Base-by-base conservation (phyloP, 2,329 filamentous ascomycete species). In the Tolypocladium tundrense region DNA sequence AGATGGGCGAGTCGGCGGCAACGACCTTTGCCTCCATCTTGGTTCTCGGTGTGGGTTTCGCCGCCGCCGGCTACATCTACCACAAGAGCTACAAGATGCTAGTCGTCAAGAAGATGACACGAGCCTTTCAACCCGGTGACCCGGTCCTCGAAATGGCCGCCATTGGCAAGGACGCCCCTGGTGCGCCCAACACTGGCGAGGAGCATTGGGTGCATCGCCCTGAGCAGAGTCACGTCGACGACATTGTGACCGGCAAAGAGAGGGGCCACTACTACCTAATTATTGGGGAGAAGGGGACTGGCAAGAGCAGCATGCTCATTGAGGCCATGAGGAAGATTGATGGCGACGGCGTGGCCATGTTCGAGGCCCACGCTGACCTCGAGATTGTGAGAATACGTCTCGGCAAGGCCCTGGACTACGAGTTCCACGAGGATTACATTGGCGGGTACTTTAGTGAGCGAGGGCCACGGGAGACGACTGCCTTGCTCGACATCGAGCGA, bases 361-460 rank as follows among this genome's bases (percentile, higher is more conserved):
- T 97, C 67, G 94, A 99, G 73, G 92, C 93, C 1, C 94, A 99
- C 72, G 88, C 91, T 6, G 92, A 99, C 70, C 82, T 92, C 1
- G 94, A 99, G 68, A 96, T 99, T 59, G 96, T 99, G 70, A 88
- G 94, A 21, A 88, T 97, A 50, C 84, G 94, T 5, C 81, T 99
- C 4, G 94, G 94, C 33, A 97, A 96, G 70, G 91, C 92, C 2
- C 79, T 99, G 45, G 92, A 99, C 70, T 99, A 92, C 70, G 94
- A 99, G 69, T 99, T 89, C 66, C 91, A 97, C 69, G 94, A 97
- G 75, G 94, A 99, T 76, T 97, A 96, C 68, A 97, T 99, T 61
- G 94, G 94, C 51, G 90, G 90, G 7, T 88, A 99, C 60, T 99
- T 99, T 72, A 96, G 90, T 60, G 96, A 99, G 67, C 85, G 89